Percentiles rank a stretch among this genome's conserved stretches.
Evolutionary conservation across 1,284 basidiomycete genomes (phyloP).

Genomic region (Athelia sp.): DNA sequence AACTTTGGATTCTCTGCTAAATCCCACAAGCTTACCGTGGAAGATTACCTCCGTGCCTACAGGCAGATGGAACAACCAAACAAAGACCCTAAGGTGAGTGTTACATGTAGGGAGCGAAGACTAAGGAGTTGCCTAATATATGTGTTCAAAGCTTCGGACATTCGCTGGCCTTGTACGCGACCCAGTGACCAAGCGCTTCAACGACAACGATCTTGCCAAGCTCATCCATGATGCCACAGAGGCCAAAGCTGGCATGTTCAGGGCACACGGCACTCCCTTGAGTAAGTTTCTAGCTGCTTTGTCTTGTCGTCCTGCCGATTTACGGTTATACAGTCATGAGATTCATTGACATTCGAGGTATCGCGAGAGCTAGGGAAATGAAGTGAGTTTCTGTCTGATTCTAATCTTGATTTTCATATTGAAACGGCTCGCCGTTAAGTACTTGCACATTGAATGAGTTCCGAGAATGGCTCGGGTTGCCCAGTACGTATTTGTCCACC

Average conservation of each 20-base stretch:
- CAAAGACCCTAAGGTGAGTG: neutral
- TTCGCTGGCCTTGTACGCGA: neutral
- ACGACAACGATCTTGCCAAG: slow-evolving; percentile 38
- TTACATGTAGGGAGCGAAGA: too few relatives aligned
- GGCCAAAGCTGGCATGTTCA: slow-evolving; percentile 38
- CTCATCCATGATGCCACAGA: slow-evolving; percentile 38
- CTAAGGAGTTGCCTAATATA: too few relatives aligned
- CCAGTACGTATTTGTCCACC: slow-evolving; percentile 22
- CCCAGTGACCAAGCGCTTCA: slow-evolving; percentile 23
- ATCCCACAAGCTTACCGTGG: neutral
- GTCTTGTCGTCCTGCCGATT: too few relatives aligned
- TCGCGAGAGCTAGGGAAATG: slow-evolving; percentile 34
- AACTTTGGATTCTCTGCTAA: too few relatives aligned
- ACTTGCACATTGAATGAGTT: slow-evolving; percentile 53
- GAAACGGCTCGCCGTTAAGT: slow-evolving; percentile 14
- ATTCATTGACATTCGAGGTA: slow-evolving; percentile 41
- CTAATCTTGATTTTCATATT: neutral
- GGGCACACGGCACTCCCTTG: slow-evolving; percentile 35
- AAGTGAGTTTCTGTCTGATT: slow-evolving; percentile 19
- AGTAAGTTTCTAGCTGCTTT: too few relatives aligned
- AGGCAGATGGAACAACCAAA: slow-evolving; percentile 11
- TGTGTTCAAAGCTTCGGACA: neutral
- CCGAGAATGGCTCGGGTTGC: slow-evolving; percentile 40
- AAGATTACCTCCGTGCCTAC: slow-evolving; percentile 23
- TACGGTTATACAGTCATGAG: slow-evolving; percentile 22